Percentiles rank a stretch among this genome's conserved stretches.
These are phyloP conservation scores for Fusarium heterosporum DNA, from an alignment of 2,329 filamentous ascomycete species.

Conservation along the genomic window DNA sequence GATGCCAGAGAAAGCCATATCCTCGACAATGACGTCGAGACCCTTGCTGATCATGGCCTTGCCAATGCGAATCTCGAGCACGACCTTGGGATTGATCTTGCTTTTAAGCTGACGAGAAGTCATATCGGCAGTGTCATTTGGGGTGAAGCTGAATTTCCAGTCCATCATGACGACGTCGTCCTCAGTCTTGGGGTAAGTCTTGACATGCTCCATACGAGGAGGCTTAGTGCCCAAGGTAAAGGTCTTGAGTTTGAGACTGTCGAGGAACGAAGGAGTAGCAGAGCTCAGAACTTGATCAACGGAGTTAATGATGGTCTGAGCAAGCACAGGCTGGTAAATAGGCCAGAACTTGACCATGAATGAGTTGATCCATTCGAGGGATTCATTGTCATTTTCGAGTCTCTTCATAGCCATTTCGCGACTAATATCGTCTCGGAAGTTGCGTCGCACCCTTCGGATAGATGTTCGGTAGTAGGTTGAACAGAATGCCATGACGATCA, in stretches of 20 bases:
- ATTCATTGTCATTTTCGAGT: constrained; percentile 91
- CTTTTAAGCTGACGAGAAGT: constrained; percentile 90
- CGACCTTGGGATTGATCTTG: constrained; percentile 96
- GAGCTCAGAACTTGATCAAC: constrained; percentile 97
- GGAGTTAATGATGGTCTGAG: constrained; percentile 89
- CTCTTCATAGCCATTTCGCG: constrained; percentile 88
- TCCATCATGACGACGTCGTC: constrained; percentile 98
- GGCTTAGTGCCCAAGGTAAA: constrained; percentile 96
- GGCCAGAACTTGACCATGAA: constrained; percentile 99
- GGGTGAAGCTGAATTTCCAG: constrained; percentile 99
- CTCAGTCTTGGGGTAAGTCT: constrained; percentile 95
- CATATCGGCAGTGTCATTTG: constrained; percentile 92
- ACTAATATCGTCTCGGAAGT: constrained; percentile 93
- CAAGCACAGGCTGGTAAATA: constrained; percentile 94
- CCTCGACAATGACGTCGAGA: constrained; percentile 95
- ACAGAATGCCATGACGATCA: constrained; percentile 91
- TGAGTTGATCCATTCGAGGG: constrained; percentile 98
- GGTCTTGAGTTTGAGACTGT: constrained; percentile 91
- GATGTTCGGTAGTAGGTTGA: constrained; percentile 98
- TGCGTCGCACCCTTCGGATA: constrained; percentile 89
- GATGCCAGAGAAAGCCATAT: constrained; percentile 94
- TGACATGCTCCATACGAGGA: constrained; percentile 95
- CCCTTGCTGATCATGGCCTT: constrained; percentile 98
- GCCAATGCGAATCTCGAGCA: constrained; percentile 92
- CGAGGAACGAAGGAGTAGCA: constrained; percentile 89